A percentile compares a stretch with the other conserved stretches of the same genome.
Conservation (phyloP, 2,329 filamentous ascomycete species). For the Sclerotinia trifoliorum region DNA sequence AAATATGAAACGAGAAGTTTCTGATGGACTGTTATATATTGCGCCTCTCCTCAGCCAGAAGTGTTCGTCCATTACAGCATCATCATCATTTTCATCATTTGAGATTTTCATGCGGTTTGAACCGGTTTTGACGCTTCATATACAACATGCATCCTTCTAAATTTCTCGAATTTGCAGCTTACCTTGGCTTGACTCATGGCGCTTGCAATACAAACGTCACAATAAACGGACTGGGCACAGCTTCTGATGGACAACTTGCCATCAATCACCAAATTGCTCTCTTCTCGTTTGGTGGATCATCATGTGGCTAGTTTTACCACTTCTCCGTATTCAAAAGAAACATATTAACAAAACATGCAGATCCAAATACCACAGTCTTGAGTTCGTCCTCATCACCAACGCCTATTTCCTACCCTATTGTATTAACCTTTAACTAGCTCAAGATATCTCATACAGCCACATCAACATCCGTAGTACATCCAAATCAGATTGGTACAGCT, state of each 20-base stretch:
- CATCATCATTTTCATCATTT: neutral
- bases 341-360: neutral
- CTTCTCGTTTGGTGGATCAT: conserved; percentile 15
- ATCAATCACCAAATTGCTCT: conserved; percentile 3
- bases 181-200: conserved; percentile 3
- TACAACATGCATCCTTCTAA: conserved; percentile 6
- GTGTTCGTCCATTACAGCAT: neutral
- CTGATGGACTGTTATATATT: conserved; percentile 3
- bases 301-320: neutral
- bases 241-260: conserved; percentile 4
- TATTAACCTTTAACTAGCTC: neutral
- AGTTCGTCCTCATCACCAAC: neutral
- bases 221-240: conserved; percentile 7
- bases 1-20: conserved; percentile 11
- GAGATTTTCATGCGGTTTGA: neutral
- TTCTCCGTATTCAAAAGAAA: too few relatives aligned
- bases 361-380: neutral
- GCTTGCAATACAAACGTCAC: conserved; percentile 18
- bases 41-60: neutral
- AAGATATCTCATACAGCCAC: conserved; percentile 14
- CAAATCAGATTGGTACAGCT: conserved; percentile 8
- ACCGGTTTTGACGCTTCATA: neutral
- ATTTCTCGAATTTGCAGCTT: neutral
- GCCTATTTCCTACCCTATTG: neutral
- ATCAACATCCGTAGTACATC: conserved; percentile 13